Evolutionary conservation across 1,284 basidiomycete species (phyloP), one percentile per base, ranked within the genome.

Genomic region (Quambalaria eucalypti): DNA sequence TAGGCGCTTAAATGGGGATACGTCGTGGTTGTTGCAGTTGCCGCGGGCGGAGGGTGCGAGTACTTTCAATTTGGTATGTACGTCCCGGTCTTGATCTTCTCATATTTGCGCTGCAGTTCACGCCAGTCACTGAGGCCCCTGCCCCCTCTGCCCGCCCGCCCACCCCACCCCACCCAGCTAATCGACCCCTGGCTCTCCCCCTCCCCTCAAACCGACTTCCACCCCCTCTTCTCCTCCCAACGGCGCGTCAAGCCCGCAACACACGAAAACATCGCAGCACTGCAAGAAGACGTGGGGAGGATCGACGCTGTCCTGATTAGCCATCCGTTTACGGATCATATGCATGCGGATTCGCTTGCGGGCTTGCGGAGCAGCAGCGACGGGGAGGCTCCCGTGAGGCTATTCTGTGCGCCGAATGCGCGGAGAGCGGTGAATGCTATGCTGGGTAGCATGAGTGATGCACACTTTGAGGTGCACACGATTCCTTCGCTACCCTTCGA

Each of bases 311-410:
- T 57, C 28, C 21, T 57, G 8, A 36, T 57, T 36, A 40, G 31
- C 16, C 56, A 57, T 50, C 56, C 56, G 14, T 57, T 57, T 47
- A 57, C 46, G 19, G 56, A 57, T 49, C 56, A 57, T 54, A 29
- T 50, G 26, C 56, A 57, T 47, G 52, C 56, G 25, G 21, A 51
- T 16, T 48, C 56, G 29, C 47, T 57, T 3, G 28, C 19, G 6
- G 52, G 54, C 31, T 29, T 21, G 16, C 12, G 23, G 9, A 44
- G 28, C 4, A 28, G 50, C 12, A 19, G n/a, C n/a, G 51, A 52
- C 28, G 21, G 42, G 29, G 3, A 30, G 23, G 21, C 6, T 47
- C 26, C 51, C 29, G 12, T 47, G 21, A 12, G 25, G 16, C n/a
- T 46, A 14, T 46, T 46, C 42, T 46, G 42, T 12, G 25, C 42